These are phyloP conservation scores for Amphicarpaea edgeworthii DNA, from an alignment of 306 rosid species.

Conservation along the genomic window DNA sequence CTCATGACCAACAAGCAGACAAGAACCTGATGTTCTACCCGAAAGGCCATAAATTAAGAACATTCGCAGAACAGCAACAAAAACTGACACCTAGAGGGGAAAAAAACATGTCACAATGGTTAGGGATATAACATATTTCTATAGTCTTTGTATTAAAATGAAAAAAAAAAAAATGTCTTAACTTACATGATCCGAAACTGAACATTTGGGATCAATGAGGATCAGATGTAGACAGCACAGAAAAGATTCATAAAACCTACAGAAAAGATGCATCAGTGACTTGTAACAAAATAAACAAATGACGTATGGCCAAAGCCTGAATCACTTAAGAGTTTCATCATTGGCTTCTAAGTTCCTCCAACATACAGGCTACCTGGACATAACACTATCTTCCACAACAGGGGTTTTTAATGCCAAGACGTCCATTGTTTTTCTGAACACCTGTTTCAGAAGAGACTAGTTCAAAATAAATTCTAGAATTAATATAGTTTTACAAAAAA, in stretches of 20 bases:
- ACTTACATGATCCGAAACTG: conserved; percentile 91
- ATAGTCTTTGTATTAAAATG: conserved; percentile 1
- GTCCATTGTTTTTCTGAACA: conserved; percentile 86
- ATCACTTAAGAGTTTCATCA: not conserved
- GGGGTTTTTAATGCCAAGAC: conserved; percentile 63
- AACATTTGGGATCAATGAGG: conserved; percentile 69
- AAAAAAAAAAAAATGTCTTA: conserved; percentile 31
- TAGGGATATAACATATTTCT: conserved; percentile 11
- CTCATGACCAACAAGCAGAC: conserved; percentile 47
- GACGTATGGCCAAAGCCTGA: conserved; percentile 34
- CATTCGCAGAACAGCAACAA: conserved; percentile 77
- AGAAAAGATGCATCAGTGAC: conserved; percentile 45
- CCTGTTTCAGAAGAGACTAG: conserved; percentile 55
- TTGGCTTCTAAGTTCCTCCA: conserved; percentile 39
- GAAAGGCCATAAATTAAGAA: conserved; percentile 78
- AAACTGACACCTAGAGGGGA: conserved; percentile 76
- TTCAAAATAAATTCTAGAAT: conserved; percentile 39
- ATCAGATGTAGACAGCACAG: conserved; percentile 79
- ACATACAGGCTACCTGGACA: conserved; percentile 68
- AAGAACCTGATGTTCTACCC: conserved; percentile 52
- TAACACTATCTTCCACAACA: conserved; percentile 64
- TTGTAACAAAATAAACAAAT: conserved; percentile 33
- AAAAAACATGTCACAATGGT: conserved; percentile 39
- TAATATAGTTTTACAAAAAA: conserved; percentile 4
- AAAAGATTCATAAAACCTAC: conserved; percentile 87